These are phyloP conservation scores for Ceratocystis alfenasii DNA, from an alignment of 2,329 filamentous ascomycete genomes.

Conservation along the genomic window DNA sequence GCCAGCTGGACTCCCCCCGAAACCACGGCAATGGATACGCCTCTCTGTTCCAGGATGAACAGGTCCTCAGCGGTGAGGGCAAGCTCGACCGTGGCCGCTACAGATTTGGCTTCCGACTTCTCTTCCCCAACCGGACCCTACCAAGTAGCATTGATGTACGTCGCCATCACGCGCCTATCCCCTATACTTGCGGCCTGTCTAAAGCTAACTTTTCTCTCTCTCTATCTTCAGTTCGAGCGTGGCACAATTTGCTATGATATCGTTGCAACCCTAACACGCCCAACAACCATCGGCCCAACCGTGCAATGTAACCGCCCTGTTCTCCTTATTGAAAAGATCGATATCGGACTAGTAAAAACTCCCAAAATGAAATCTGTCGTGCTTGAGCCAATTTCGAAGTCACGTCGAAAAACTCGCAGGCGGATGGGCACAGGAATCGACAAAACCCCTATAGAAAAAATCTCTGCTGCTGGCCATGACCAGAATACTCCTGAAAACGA, in stretches of 20 bases:
- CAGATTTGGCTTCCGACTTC: conserved; percentile 65
- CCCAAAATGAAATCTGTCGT: conserved; percentile 76
- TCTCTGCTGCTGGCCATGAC: not conserved
- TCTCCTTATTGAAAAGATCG: conserved; percentile 66
- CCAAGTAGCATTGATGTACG: conserved; percentile 93
- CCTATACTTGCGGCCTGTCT: not conserved
- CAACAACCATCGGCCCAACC: conserved; percentile 72
- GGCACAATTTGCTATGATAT: conserved; percentile 87
- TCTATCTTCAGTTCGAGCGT: conserved; percentile 64
- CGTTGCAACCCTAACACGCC: conserved; percentile 77
- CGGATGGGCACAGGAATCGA: conserved; percentile 15
- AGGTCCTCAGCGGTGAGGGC: conserved; percentile 67
- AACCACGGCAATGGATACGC: conserved; percentile 68
- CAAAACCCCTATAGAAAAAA: conserved; percentile 15
- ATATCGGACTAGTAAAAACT: conserved; percentile 61
- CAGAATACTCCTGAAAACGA: conserved; percentile 22
- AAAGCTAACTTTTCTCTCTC: not conserved
- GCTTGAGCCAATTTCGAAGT: conserved; percentile 71
- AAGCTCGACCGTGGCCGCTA: conserved; percentile 61
- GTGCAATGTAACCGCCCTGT: conserved; percentile 71
- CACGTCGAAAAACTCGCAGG: conserved; percentile 38
- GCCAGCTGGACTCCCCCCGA: conserved; percentile 27
- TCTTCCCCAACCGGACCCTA: conserved; percentile 55
- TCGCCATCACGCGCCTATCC: conserved; percentile 23
- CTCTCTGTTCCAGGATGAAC: conserved; percentile 73